Percentiles rank a stretch among this genome's conserved stretches.
Conservation (phyloP, 805 yeast genomes). For the Candida awuae region DNA sequence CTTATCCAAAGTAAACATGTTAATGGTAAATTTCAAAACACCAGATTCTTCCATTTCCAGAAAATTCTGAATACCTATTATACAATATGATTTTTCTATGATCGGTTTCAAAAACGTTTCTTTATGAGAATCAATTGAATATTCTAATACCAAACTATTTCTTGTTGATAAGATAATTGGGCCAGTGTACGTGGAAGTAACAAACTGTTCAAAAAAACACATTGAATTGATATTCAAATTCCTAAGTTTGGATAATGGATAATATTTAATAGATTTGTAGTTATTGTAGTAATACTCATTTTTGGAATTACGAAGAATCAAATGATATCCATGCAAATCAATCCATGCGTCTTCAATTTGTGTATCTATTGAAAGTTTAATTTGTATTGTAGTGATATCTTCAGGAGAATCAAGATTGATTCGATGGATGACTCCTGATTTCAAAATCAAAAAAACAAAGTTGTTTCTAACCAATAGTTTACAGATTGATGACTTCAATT, state of each 20-base stretch:
- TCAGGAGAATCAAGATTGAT: conserved; percentile 63
- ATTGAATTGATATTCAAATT: conserved; percentile 37
- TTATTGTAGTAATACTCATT: conserved; percentile 43
- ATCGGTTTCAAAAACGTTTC: conserved; percentile 35
- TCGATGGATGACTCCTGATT: conserved; percentile 47
- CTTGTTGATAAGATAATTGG: conserved; percentile 42
- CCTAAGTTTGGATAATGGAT: conserved; percentile 39
- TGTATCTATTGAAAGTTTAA: conserved; percentile 20
- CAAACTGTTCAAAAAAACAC: conserved; percentile 28
- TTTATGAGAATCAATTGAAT: conserved; percentile 36
- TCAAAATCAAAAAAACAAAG: conserved; percentile 45
- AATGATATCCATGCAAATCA: conserved; percentile 45
- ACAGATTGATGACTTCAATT: conserved; percentile 30
- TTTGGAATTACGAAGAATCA: conserved; percentile 40
- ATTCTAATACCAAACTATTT: conserved; percentile 42
- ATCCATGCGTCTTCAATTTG: conserved; percentile 33
- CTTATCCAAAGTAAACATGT: conserved; percentile 12
- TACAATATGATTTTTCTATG: conserved; percentile 28
- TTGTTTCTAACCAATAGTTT: conserved; percentile 50
- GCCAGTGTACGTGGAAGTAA: conserved; percentile 31
- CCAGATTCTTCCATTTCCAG: conserved; percentile 3
- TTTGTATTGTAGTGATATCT: conserved; percentile 36
- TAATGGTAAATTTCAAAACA: conserved; percentile 6
- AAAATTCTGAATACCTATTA: conserved; percentile 4
- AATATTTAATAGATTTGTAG: conserved; percentile 33